phyloP scores from a whole-genome alignment of 1,139 yeast species.

The Citeromyces siamensis region DNA sequence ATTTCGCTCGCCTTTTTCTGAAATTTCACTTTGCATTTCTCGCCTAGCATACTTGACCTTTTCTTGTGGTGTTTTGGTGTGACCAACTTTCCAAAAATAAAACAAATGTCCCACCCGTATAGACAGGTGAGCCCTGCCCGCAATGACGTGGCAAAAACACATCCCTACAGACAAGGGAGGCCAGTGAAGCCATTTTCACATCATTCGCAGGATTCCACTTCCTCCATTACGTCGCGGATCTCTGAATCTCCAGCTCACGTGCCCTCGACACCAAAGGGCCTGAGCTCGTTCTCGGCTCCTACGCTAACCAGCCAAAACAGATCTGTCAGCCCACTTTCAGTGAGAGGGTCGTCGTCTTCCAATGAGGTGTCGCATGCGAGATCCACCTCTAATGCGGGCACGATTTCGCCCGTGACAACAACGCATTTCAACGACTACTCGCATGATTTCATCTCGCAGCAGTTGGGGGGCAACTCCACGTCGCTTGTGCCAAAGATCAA shows the following conservation, averaged over 20 bases:
- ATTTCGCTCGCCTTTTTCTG: too few relatives aligned
- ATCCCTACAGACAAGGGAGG: too few relatives aligned
- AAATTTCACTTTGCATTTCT: too few relatives aligned
- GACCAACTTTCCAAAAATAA: slow-evolving; percentile 1
- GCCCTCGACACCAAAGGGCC: background rate
- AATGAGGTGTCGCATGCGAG: background rate
- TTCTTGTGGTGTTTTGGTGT: too few relatives aligned
- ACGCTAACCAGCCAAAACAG: background rate
- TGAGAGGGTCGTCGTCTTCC: background rate
- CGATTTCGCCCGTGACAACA: too few relatives aligned
- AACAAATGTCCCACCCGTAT: slow-evolving; percentile 2
- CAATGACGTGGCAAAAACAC: too few relatives aligned
- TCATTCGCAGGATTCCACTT: background rate
- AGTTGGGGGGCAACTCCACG: slow-evolving; percentile 38
- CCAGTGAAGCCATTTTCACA: background rate
- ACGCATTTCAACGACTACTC: too few relatives aligned
- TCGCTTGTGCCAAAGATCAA: slow-evolving; percentile 66
- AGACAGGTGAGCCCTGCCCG: too few relatives aligned
- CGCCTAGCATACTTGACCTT: too few relatives aligned
- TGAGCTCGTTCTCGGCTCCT: background rate
- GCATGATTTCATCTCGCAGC: too few relatives aligned
- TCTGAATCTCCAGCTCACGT: slow-evolving; percentile 1
- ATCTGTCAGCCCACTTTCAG: background rate
- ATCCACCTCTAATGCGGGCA: too few relatives aligned
- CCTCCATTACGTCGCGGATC: background rate